phyloP scores from a whole-genome alignment of 2,329 filamentous ascomycete species.

The Zopfia rhizophila region DNA sequence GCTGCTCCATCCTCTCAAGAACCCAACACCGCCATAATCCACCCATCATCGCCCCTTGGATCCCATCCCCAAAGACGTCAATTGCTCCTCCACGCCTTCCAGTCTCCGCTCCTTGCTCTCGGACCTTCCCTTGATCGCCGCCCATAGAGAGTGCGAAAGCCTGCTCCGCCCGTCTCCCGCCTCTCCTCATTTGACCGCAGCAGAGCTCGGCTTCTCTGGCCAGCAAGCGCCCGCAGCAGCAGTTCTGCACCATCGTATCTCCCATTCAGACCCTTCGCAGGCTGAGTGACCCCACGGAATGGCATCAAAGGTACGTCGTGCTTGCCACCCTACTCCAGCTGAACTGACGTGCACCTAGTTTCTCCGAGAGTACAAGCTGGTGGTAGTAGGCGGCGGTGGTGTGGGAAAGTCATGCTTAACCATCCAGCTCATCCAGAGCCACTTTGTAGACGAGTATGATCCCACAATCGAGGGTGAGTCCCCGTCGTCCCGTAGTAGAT shows the following conservation, averaged over 20 bases:
- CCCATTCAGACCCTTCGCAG: conserved; percentile 1
- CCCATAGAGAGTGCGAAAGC: neutral
- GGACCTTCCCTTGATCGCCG: conserved; percentile 11
- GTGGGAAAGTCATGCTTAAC: conserved; percentile 99
- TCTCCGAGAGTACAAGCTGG: conserved; percentile 67
- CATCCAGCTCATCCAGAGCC: conserved; percentile 82
- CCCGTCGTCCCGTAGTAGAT: neutral
- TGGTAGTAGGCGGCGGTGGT: conserved; percentile 96
- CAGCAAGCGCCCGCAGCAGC: conserved; percentile 10
- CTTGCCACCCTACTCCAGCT: conserved; percentile 25
- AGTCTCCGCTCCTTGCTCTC: conserved; percentile 7
- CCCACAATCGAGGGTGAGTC: conserved; percentile 94
- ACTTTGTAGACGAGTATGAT: conserved; percentile 99
- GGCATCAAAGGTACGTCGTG: conserved; percentile 49
- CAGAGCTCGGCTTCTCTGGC: conserved; percentile 19
- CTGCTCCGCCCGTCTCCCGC: conserved; percentile 24
- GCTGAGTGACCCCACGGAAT: conserved; percentile 34
- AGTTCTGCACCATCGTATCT: conserved; percentile 9
- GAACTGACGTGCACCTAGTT: conserved; percentile 52
- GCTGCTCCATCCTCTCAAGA: conserved; percentile 6
- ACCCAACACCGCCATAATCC: conserved; percentile 11
- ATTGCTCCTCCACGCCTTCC: conserved; percentile 17
- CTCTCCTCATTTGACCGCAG: conserved; percentile 28
- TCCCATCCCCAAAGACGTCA: conserved; percentile 5
- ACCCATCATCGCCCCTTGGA: conserved; percentile 3